These are phyloP conservation scores for Talaromyces borbonicus DNA, from an alignment of 495 filamentous ascomycete genomes.

Conservation along the genomic window DNA sequence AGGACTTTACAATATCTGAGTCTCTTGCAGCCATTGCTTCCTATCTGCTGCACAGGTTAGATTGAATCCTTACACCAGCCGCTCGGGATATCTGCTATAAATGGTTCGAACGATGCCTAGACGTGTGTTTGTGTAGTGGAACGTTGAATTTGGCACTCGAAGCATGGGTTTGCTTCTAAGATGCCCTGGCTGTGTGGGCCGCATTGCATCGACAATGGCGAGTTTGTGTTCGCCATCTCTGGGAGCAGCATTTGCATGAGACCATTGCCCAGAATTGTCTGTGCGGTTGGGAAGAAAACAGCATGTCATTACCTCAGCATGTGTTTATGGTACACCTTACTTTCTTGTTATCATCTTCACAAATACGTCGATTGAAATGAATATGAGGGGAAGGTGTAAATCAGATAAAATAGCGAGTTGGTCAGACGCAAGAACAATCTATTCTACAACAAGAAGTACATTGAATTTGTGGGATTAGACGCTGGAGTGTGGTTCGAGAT, in stretches of 20 bases:
- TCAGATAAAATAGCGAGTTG: too few species aligned
- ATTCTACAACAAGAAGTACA: neutral
- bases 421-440: too few species aligned
- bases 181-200: conserved; percentile 5
- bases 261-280: neutral
- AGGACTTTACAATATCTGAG: conserved; percentile 12
- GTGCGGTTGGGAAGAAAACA: neutral
- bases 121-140: conserved; percentile 2
- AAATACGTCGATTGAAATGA: neutral
- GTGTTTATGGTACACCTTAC: neutral
- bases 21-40: conserved; percentile 8
- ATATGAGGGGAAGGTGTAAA: too few species aligned
- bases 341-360: neutral
- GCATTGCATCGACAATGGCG: conserved; percentile 7
- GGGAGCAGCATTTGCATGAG: conserved; percentile 2
- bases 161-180: conserved; percentile 5
- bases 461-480: neutral
- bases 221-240: conserved; percentile 6
- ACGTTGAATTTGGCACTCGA: neutral
- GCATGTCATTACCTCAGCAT: neutral
- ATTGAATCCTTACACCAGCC: conserved; percentile 5
- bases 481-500: neutral
- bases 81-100: conserved; percentile 8
- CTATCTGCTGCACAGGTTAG: conserved; percentile 4
- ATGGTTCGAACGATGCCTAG: conserved; percentile 8